Conservation (phyloP, 805 yeast genomes). For the Candida sanyiensis region DNA sequence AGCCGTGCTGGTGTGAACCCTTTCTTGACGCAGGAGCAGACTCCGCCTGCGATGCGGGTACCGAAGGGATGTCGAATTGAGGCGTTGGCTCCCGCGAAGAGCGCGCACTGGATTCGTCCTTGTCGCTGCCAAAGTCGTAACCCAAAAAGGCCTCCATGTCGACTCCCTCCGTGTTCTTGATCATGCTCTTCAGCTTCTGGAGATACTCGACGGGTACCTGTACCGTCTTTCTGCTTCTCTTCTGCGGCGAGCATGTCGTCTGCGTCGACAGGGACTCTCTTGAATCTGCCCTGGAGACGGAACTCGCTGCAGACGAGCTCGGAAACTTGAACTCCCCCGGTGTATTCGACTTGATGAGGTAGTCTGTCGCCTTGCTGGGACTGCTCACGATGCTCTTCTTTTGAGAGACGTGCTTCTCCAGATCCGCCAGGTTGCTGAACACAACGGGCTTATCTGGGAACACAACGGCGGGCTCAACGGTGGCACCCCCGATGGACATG, state of each 20-base stretch:
- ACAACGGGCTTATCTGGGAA: slow-evolving; percentile 17
- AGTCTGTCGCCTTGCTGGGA: no score
- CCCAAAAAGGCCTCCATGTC: slow-evolving; percentile 19
- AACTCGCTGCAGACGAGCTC: slow-evolving; percentile 28
- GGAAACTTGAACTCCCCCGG: slow-evolving; percentile 57
- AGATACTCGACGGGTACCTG: slow-evolving; percentile 26
- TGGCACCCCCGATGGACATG: slow-evolving; percentile 51
- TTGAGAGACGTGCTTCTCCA: slow-evolving; percentile 8
- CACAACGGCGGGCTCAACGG: slow-evolving; percentile 22
- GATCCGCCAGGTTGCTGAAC: slow-evolving; percentile 16
- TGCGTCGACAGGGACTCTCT: slow-evolving; percentile 11
- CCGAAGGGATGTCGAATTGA: neutral
- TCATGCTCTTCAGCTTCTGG: slow-evolving; percentile 20
- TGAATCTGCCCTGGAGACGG: slow-evolving; percentile 1
- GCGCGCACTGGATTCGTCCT: neutral
- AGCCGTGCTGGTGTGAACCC: neutral
- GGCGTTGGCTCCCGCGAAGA: neutral
- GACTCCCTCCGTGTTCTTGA: slow-evolving; percentile 20
- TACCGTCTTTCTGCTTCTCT: slow-evolving; percentile 18
- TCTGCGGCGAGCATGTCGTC: slow-evolving; percentile 6
- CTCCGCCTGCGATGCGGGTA: neutral
- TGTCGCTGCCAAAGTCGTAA: slow-evolving; percentile 12
- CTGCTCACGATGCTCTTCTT: slow-evolving; percentile 1
- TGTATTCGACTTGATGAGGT: slow-evolving; percentile 39
- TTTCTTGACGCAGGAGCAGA: neutral